These are phyloP conservation scores for Tolypocladium ovalisporum DNA, from an alignment of 2,329 filamentous ascomycete genomes.

Conservation along the genomic window DNA sequence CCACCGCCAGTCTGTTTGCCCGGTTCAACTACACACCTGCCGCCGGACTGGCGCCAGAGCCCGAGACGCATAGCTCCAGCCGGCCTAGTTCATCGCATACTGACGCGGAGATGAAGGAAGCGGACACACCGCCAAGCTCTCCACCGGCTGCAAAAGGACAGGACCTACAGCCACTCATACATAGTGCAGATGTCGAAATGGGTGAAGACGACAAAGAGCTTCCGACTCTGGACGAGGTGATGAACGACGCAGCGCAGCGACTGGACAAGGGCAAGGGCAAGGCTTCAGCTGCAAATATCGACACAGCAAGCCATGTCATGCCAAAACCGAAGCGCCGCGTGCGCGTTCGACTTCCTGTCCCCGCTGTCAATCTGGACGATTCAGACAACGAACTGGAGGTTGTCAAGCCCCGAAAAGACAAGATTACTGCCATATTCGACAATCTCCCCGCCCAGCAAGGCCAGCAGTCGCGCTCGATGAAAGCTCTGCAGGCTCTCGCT, in stretches of 20 bases:
- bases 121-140: constrained; percentile 64
- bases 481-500: constrained; percentile 62
- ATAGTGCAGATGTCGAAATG: constrained; percentile 3
- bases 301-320: constrained; percentile 10
- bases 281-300: constrained; percentile 17
- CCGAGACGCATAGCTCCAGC: constrained; percentile 43
- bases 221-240: constrained; percentile 24
- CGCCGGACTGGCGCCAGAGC: constrained; percentile 17
- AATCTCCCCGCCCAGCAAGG: constrained; percentile 51
- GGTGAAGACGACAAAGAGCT: constrained; percentile 21
- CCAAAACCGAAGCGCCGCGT: constrained; percentile 33
- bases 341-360: constrained; percentile 36
- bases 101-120: constrained; percentile 38
- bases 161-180: constrained; percentile 1
- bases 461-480: constrained; percentile 53
- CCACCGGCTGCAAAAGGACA: constrained; percentile 31
- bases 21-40: constrained; percentile 63
- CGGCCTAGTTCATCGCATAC: constrained; percentile 39
- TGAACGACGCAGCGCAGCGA: constrained; percentile 18
- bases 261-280: constrained; percentile 53
- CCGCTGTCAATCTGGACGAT: constrained; percentile 28
- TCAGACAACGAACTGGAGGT: constrained; percentile 58
- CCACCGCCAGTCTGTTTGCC: constrained; percentile 71
- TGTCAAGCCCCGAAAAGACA: constrained; percentile 34
- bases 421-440: constrained; percentile 56